These are phyloP conservation scores for Talaromyces sp. DNA, from an alignment of 2,329 filamentous ascomycete species.

Conservation along the genomic window DNA sequence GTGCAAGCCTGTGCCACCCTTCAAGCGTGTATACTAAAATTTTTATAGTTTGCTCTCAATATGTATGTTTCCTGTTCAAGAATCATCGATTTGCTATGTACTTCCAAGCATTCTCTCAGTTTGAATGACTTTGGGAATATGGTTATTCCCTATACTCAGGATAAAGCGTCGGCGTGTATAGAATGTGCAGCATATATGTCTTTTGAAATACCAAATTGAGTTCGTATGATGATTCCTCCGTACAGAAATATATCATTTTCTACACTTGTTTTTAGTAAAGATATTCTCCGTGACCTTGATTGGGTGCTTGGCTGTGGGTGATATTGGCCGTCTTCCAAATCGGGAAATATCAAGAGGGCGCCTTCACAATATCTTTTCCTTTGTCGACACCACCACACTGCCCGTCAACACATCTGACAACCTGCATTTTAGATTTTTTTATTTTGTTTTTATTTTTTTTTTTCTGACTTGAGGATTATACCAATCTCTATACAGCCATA, in stretches of 20 bases:
- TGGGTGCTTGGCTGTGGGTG: background rate
- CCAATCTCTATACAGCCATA: background rate
- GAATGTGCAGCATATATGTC: slow-evolving; percentile 15
- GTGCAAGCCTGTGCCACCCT: slow-evolving; percentile 93
- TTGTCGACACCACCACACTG: background rate
- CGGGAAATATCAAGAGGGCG: background rate
- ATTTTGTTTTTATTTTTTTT: no score
- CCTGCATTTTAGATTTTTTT: background rate
- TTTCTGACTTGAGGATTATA: background rate
- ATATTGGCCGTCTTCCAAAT: background rate
- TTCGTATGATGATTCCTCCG: background rate
- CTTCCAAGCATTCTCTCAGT: background rate
- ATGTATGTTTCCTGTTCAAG: slow-evolving; percentile 2
- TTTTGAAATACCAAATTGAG: background rate
- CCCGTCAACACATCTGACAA: background rate
- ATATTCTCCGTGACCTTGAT: background rate
- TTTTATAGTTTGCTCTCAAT: slow-evolving; percentile 8
- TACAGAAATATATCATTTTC: background rate
- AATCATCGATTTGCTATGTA: background rate
- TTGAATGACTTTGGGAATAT: slow-evolving; percentile 4
- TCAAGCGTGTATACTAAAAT: slow-evolving; percentile 65
- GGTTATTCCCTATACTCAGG: background rate
- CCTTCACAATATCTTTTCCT: background rate
- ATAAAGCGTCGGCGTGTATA: slow-evolving; percentile 11
- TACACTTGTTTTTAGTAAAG: background rate